Percentiles rank a stretch among this genome's conserved stretches.
Conservation (phyloP, 257 asterid species). For the Paulownia fortunei region DNA sequence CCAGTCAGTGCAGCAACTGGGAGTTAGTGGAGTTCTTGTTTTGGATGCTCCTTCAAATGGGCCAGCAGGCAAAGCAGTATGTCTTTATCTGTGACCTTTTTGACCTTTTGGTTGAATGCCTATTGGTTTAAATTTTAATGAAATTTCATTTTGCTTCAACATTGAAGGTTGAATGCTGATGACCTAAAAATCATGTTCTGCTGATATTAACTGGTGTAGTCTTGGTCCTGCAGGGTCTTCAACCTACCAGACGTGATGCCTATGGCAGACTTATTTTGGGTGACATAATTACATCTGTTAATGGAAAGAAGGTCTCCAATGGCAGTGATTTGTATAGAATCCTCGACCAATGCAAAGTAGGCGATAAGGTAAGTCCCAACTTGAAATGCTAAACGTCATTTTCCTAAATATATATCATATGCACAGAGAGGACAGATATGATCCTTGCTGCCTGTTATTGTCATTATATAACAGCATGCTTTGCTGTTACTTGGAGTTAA, state of each 20-base stretch:
- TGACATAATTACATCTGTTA: constrained; percentile 66
- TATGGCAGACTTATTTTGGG: constrained; percentile 70
- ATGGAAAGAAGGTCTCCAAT: constrained; percentile 67
- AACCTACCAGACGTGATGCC: constrained; percentile 65
- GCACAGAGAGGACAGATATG: neutral
- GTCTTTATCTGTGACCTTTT: constrained; percentile 9
- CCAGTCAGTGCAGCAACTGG: constrained; percentile 73
- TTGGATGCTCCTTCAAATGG: constrained; percentile 80
- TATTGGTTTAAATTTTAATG: neutral
- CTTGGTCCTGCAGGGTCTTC: constrained; percentile 57
- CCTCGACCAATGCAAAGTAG: constrained; percentile 77
- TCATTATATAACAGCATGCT: neutral
- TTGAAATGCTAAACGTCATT: constrained; percentile 1
- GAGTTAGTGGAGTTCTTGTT: constrained; percentile 78
- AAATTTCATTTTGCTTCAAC: neutral
- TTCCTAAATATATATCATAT: neutral
- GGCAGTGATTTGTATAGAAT: constrained; percentile 74
- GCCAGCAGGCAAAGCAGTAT: constrained; percentile 86
- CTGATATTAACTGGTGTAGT: constrained; percentile 17
- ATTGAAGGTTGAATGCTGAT: neutral
- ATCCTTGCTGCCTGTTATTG: neutral
- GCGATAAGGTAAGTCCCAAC: constrained; percentile 52
- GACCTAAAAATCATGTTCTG: neutral
- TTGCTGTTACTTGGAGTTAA: neutral
- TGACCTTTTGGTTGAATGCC: neutral